Conservation (phyloP, 2,329 filamentous ascomycete species). For the Cadophora malorum region DNA sequence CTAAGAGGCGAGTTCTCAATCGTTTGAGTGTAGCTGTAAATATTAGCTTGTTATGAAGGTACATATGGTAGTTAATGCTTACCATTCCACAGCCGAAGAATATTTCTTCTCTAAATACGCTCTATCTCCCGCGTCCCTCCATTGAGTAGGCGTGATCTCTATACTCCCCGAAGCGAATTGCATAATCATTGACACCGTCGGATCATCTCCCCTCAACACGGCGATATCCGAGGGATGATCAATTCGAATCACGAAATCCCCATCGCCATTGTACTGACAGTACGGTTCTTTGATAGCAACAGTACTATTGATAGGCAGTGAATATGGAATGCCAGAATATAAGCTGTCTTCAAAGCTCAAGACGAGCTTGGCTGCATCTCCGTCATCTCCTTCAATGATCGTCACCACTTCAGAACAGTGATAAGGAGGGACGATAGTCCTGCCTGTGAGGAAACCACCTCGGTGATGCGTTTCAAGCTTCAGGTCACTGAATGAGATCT, state of each 20-base stretch:
- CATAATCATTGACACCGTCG: slow-evolving; percentile 33
- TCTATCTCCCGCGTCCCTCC: slow-evolving; percentile 32
- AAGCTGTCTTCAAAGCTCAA: slow-evolving; percentile 26
- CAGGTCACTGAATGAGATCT: slow-evolving; percentile 32
- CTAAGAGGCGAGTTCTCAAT: not conserved
- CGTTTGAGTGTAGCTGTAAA: not conserved
- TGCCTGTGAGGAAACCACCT: slow-evolving; percentile 31
- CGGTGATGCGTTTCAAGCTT: slow-evolving; percentile 33
- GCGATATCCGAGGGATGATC: slow-evolving; percentile 37
- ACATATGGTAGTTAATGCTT: not conserved
- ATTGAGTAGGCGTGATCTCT: slow-evolving; percentile 25
- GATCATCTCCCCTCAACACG: slow-evolving; percentile 33
- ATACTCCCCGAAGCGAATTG: slow-evolving; percentile 29
- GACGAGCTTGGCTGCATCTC: not conserved
- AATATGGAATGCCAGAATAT: not conserved
- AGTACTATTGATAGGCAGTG: slow-evolving; percentile 32
- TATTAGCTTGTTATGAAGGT: not conserved
- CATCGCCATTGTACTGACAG: slow-evolving; percentile 28
- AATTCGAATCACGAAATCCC: slow-evolving; percentile 28
- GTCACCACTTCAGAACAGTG: slow-evolving; percentile 26
- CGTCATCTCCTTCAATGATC: slow-evolving; percentile 28
- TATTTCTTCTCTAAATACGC: slow-evolving; percentile 31
- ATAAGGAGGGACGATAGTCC: slow-evolving; percentile 32
- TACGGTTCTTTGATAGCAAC: slow-evolving; percentile 35
- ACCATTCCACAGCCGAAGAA: slow-evolving; percentile 32